These are phyloP conservation scores for Corymbia maculata DNA, from an alignment of 345 rosid genomes.

Conservation along the genomic window DNA sequence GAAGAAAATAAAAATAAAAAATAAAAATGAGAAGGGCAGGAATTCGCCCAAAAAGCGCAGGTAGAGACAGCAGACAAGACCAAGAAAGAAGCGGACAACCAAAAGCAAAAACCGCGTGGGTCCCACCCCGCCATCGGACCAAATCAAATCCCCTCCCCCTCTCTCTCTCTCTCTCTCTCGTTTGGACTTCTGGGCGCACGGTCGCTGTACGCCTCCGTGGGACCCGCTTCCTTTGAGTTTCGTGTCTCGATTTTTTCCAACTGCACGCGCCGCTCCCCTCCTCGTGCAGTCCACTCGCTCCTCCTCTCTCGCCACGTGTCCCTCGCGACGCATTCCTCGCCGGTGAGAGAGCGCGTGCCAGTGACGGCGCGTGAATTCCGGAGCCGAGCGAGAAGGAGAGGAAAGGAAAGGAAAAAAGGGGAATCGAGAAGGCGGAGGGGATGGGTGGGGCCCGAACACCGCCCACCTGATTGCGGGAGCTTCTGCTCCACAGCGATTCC, in stretches of 20 bases:
- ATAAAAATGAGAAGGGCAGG: accelerated
- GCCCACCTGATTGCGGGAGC: background rate
- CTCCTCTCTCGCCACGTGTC: background rate
- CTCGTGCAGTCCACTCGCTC: background rate
- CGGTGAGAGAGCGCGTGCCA: background rate
- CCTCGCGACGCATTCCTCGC: background rate
- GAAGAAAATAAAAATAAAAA: background rate
- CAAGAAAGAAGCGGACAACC: background rate
- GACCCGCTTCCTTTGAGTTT: background rate
- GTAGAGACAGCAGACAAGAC: background rate
- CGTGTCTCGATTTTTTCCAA: background rate
- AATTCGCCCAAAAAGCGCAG: background rate
- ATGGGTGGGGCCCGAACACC: background rate
- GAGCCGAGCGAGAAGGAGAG: background rate
- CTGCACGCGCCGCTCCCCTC: background rate
- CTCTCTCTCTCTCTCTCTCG: background rate
- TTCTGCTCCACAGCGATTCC: background rate
- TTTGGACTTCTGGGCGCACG: background rate
- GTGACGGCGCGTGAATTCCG: background rate
- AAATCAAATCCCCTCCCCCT: background rate
- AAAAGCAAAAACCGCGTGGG: background rate
- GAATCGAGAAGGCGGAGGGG: background rate
- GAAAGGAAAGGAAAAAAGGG: background rate
- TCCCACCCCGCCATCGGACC: background rate
- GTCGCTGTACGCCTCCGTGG: background rate